Conservation (phyloP, 345 rosid species). For the Aquilaria yunnanensis region DNA sequence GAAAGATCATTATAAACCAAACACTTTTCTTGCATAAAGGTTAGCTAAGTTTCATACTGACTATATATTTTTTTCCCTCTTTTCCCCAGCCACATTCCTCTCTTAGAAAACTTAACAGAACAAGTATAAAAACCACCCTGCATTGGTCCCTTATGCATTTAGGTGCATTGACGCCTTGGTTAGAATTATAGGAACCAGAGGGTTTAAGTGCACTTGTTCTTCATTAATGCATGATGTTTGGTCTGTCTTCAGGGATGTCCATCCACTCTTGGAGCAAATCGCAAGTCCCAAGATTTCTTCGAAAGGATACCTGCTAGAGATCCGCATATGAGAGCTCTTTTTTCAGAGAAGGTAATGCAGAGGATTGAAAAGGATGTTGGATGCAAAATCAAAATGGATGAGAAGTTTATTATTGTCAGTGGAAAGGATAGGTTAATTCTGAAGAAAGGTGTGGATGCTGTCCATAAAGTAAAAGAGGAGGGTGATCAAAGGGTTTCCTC, state of each 20-base stretch:
- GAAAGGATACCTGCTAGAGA: conserved; percentile 96
- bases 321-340: conserved; percentile 58
- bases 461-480: conserved; percentile 74
- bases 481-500: conserved; percentile 62
- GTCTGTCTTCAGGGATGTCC: conserved; percentile 74
- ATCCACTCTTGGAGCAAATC: conserved; percentile 91
- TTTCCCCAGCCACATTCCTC: no score
- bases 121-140: no score
- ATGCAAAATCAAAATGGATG: conserved; percentile 90
- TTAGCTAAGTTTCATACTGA: no score
- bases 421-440: conserved; percentile 89
- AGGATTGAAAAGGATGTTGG: conserved; percentile 77
- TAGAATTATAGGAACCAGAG: not conserved
- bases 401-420: conserved; percentile 88
- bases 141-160: no score
- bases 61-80: no score
- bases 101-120: no score
- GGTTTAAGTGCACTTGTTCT: not conserved
- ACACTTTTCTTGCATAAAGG: no score
- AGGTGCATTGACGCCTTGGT: no score
- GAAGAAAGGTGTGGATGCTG: conserved; percentile 96
- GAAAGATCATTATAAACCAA: no score
- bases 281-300: conserved; percentile 87
- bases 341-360: conserved; percentile 73
- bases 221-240: conserved; percentile 9